Conservation (phyloP, 345 rosid genomes). For the Populus alba region DNA sequence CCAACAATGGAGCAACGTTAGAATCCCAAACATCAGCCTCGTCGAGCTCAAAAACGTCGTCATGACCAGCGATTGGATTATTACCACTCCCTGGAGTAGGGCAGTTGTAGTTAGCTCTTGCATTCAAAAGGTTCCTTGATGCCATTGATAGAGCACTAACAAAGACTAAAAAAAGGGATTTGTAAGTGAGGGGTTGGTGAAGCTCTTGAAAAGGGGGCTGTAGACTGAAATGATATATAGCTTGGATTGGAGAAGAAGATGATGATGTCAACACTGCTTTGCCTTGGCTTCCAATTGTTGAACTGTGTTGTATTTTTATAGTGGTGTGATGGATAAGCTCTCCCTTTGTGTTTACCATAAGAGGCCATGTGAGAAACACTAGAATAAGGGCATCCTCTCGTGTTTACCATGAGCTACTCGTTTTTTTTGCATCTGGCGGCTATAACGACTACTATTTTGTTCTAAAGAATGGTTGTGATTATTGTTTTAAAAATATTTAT, state of each 20-base stretch:
- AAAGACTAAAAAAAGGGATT: not conserved
- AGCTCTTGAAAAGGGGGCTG: not conserved
- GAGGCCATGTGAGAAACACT: not conserved
- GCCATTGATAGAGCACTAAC: slow-evolving; percentile 42
- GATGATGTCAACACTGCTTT: no score
- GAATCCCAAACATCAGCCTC: slow-evolving; percentile 52
- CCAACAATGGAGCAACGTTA: slow-evolving; percentile 18
- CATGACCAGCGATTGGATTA: slow-evolving; percentile 1
- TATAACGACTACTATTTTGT: no score
- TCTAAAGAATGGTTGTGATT: no score
- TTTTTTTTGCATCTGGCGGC: not conserved
- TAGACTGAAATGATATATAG: not conserved
- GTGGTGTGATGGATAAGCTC: slow-evolving; percentile 40
- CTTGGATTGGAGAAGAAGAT: not conserved
- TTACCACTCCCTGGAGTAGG: slow-evolving; percentile 32
- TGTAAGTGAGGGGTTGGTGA: not conserved
- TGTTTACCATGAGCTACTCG: not conserved
- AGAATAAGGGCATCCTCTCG: not conserved
- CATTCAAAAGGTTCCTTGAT: slow-evolving; percentile 41
- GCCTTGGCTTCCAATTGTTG: not conserved
- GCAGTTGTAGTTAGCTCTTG: slow-evolving; percentile 45
- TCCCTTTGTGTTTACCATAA: not conserved
- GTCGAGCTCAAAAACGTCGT: slow-evolving; percentile 47
- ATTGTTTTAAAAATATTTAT: no score
- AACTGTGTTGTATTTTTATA: slow-evolving; percentile 18